Conservation (phyloP, 2,329 filamentous ascomycete species). For the Aspergillus terreus region DNA sequence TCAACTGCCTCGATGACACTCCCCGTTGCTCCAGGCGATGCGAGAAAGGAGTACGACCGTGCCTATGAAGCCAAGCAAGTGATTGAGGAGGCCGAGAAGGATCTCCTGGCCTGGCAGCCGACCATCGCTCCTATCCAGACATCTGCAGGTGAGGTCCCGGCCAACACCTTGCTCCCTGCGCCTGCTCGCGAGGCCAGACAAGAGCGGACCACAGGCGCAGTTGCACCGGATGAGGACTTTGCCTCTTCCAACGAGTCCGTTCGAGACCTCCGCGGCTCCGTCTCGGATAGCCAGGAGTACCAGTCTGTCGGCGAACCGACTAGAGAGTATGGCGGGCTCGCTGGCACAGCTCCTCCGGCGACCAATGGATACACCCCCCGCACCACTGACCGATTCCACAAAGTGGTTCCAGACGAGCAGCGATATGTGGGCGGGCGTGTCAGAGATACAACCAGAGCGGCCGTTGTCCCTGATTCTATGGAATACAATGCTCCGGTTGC, state of each 20-base stretch:
- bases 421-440: no score
- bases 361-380: neutral
- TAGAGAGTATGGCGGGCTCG: neutral
- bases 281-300: slow-evolving; percentile 1
- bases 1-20: slow-evolving; percentile 83
- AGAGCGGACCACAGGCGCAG: neutral
- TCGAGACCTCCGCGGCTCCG: slow-evolving; percentile 5
- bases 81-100: slow-evolving; percentile 87
- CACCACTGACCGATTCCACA: neutral
- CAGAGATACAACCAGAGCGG: no score
- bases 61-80: slow-evolving; percentile 71
- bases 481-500: neutral
- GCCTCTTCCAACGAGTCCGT: neutral
- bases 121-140: slow-evolving; percentile 53
- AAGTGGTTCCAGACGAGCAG: no score
- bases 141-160: slow-evolving; percentile 46
- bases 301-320: neutral
- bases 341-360: neutral
- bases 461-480: no score
- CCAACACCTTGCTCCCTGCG: slow-evolving; percentile 34
- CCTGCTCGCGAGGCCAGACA: slow-evolving; percentile 5
- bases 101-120: slow-evolving; percentile 71
- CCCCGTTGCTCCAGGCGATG: slow-evolving; percentile 86
- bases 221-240: neutral
- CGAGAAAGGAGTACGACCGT: slow-evolving; percentile 64